Conservation (phyloP, 2,329 filamentous ascomycete species). For the Dryadomyces sulphureus region DNA sequence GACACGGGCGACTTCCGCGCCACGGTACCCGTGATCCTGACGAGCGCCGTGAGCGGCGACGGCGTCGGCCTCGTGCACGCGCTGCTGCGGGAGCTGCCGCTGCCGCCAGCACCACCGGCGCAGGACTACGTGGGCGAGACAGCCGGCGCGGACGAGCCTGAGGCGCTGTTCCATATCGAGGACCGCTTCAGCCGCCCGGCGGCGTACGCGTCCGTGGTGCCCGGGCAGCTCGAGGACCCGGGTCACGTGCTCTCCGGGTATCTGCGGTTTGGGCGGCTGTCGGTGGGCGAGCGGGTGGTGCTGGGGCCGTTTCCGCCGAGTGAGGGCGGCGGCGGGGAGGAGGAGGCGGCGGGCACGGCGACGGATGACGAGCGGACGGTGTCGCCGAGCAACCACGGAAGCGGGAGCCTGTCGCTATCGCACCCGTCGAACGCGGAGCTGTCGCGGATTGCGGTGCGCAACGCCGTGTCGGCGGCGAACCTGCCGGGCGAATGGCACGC, state of each 20-base stretch:
- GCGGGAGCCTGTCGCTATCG: slow-evolving; percentile 34
- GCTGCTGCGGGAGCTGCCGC: slow-evolving; percentile 60
- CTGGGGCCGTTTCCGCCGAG: slow-evolving; percentile 64
- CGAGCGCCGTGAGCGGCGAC: slow-evolving; percentile 71
- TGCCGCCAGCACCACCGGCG: slow-evolving; percentile 40
- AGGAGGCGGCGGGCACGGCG: slow-evolving; percentile 31
- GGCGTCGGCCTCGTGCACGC: slow-evolving; percentile 75
- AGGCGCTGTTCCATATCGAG: slow-evolving; percentile 73
- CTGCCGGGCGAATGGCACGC: slow-evolving; percentile 60
- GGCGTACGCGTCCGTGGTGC: slow-evolving; percentile 36
- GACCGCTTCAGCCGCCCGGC: slow-evolving; percentile 69
- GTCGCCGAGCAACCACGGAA: slow-evolving; percentile 23
- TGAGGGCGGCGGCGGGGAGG: no score
- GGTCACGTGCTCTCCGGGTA: slow-evolving; percentile 75
- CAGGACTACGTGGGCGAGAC: slow-evolving; percentile 39
- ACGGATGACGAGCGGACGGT: slow-evolving; percentile 30
- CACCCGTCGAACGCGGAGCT: slow-evolving; percentile 40
- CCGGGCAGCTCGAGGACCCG: slow-evolving; percentile 26
- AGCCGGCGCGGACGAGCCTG: slow-evolving; percentile 43
- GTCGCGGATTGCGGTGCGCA: slow-evolving; percentile 35
- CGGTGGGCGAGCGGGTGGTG: slow-evolving; percentile 62
- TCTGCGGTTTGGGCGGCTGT: slow-evolving; percentile 62
- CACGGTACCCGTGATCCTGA: slow-evolving; percentile 72
- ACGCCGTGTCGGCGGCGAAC: slow-evolving; percentile 33
- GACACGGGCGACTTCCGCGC: slow-evolving; percentile 25